Evolutionary conservation across 495 filamentous ascomycete species (phyloP).

Genomic region (Podospora fimiseda): DNA sequence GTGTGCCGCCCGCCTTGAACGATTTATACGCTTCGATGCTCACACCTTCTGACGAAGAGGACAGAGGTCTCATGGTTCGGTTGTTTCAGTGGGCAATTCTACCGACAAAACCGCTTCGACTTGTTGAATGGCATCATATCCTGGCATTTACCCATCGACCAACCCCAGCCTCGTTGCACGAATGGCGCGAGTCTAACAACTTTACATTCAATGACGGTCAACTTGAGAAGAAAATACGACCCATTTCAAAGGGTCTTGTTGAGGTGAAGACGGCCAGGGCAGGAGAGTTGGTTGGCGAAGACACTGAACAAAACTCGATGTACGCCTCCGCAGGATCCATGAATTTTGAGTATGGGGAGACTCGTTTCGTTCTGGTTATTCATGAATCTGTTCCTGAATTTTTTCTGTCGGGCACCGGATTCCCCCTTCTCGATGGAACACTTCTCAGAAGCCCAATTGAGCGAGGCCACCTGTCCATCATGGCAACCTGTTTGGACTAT

Average conservation of each 20-base stretch:
- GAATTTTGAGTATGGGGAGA: slow-evolving; percentile 1
- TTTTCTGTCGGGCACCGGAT: slow-evolving; percentile 3
- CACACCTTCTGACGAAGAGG: not conserved
- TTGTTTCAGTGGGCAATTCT: slow-evolving; percentile 17
- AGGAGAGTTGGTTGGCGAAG: not conserved
- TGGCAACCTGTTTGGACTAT: slow-evolving; percentile 13
- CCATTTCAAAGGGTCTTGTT: slow-evolving; percentile 5
- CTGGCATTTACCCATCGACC: slow-evolving; percentile 12
- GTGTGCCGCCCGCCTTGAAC: not conserved
- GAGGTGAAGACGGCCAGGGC: slow-evolving; percentile 1
- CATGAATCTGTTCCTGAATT: slow-evolving; percentile 14
- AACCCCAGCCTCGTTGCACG: not conserved
- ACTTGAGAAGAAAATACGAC: slow-evolving; percentile 5
- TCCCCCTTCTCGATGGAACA: not conserved
- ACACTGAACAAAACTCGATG: not conserved
- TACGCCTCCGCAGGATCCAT: slow-evolving; percentile 5
- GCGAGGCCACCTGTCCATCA: slow-evolving; percentile 9
- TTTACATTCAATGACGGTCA: slow-evolving; percentile 10
- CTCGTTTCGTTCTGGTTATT: slow-evolving; percentile 9
- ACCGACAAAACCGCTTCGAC: slow-evolving; percentile 5
- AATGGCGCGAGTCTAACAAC: slow-evolving; percentile 7
- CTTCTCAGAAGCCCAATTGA: not conserved
- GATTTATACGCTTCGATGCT: not conserved
- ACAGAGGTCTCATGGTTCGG: not conserved
- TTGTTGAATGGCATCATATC: slow-evolving; percentile 19